Percentiles rank a stretch among this genome's conserved stretches.
phyloP scores from a whole-genome alignment of 257 asterid species.

The Gardenia jasminoides region DNA sequence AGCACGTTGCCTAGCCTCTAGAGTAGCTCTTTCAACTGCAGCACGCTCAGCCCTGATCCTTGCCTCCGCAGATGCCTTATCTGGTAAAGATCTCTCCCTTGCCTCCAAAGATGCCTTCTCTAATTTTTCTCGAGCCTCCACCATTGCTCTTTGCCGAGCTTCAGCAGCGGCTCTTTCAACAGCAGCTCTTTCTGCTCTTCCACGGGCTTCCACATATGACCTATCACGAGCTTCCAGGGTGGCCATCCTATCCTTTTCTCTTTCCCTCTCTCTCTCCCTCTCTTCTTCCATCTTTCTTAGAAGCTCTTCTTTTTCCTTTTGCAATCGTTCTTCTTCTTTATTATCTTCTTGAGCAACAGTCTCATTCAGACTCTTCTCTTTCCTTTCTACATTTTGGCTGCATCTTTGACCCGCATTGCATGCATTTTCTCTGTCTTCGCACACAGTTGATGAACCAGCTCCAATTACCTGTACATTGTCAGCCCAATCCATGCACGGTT shows the following conservation, averaged over 20 bases:
- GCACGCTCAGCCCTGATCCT: conserved; percentile 76
- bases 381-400: conserved; percentile 37
- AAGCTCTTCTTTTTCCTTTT: conserved; percentile 50
- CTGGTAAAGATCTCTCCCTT: conserved; percentile 53
- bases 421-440: conserved; percentile 34
- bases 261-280: conserved; percentile 89
- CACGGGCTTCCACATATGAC: conserved; percentile 63
- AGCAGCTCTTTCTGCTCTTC: conserved; percentile 62
- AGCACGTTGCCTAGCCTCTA: conserved; percentile 87
- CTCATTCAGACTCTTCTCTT: conserved; percentile 35
- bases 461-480: conserved; percentile 42
- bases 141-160: conserved; percentile 57
- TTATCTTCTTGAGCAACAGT: conserved; percentile 33
- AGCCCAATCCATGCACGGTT: conserved; percentile 33
- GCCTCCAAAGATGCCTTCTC: conserved; percentile 60
- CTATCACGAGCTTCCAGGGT: conserved; percentile 65
- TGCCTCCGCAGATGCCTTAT: conserved; percentile 58
- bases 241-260: conserved; percentile 93
- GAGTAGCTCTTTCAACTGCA: conserved; percentile 82
- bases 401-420: conserved; percentile 28
- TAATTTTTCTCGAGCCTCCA: conserved; percentile 60
- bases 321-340: conserved; percentile 39
- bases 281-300: conserved; percentile 72
- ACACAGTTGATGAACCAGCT: conserved; percentile 36
- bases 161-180: conserved; percentile 62